Base-by-base conservation (phyloP, 306 rosid species). In the Dryas alaskensis region DNA sequence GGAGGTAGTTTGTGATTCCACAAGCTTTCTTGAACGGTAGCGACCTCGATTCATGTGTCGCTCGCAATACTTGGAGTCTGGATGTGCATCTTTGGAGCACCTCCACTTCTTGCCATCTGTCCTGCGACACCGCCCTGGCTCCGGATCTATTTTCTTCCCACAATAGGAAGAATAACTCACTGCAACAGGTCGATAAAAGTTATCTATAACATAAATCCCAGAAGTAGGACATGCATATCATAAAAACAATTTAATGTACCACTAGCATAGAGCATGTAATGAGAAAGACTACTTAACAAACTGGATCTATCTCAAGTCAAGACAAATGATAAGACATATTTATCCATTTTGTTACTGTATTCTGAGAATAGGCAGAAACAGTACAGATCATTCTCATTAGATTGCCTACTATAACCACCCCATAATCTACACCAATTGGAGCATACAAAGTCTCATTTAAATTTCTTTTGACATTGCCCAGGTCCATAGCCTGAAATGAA, bases 21-120 rank as follows among this genome's bases (percentile, higher is more conserved):
- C 96, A 87, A 89, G 96, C 96, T 89, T 89, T 89, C 96, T 89
- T 89, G 96, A 89, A 89, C 96, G 96, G 83, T 82, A 81, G 75
- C 96, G 96, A 16, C 90, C 92, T 14, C 96, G 88, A 44, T 87
- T 84, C 96, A 87, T 89, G 71, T 89, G 96, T 70, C 96, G 92
- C 81, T 89, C 96, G 48, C 96, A 89, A 80, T 89, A 89, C 77
- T 87, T 89, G 44, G 96, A 89, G 67, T 85, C 96, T 55, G 89
- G 90, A 65, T 89, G 84, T 22, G 92, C 96, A 46, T 89, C 92
- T 69, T 81, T 89, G 12, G 92, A 74, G 48, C 96, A 89, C 84
- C 96, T 78, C 96, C 96, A 89, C 70, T 89, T 89, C 77, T 89
- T 89, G 14, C 96, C 96, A 81, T 89, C 96, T 0, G 96, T 87